Evolutionary conservation across 164 flowering plant species (phyloP), one percentile per base, ranked within the genome.

Genomic region (Brasenia schreberi): DNA sequence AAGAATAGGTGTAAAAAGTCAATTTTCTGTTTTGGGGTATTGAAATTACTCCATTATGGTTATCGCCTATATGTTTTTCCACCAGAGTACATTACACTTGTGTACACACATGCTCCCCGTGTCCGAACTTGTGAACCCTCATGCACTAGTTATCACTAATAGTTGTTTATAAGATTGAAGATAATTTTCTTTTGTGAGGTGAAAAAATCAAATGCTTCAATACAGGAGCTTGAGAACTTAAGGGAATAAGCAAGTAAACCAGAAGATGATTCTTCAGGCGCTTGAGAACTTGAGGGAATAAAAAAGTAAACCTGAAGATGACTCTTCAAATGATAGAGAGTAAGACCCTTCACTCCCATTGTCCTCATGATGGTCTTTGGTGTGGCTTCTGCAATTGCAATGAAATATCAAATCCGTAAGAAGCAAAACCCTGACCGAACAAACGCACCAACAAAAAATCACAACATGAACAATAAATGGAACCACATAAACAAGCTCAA

Each of bases 271-370:
- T 87, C 77, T 90, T 90, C 73, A 90, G 16, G 56, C 3, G 9
- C 10, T 49, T 49, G 16, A 9, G 0, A 6, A 49, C 16, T 49
- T 9, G 7, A 14, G 56, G 16, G 16, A 49, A 49, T 49, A 49
- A 49, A 0, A 3, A 49, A 49, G 56, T 6, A 14, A 49, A 90
- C 96, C 93, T 90, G 96, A 65, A 90, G 86, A 78, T 90, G 96
- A 33, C 94, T 87, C 77, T 90, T 90, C 73, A 90, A 77, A 75
- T 90, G 96, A 80, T 90, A 90, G 14, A 90, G 85, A 19, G 96
- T 90, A 43, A 90, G 90, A 68, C 94, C 96, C 72, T 90, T 90
- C 19, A 90, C 94, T 39, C 93, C 94, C 96, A 90, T 90, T 43
- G 94, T 87, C 72, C 90, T 82, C 96, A 90, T 80, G 60, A 90